Conservation (phyloP, 1,139 yeast genomes). For the Yamadazyma friedrichii region DNA sequence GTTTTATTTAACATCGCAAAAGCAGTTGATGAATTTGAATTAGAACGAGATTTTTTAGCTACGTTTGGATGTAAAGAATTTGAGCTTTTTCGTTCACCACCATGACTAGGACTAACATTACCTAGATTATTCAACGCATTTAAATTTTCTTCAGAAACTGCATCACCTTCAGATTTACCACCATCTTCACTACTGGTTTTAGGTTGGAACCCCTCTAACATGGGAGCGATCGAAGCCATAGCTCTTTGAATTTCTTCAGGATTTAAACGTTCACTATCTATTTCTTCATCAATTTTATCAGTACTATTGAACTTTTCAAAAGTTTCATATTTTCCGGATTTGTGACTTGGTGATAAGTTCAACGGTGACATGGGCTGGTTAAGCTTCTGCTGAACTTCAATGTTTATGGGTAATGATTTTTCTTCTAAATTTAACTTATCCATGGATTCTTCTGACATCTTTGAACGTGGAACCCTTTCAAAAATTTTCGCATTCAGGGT, state of each 20-base stretch:
- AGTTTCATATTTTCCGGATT: conserved; percentile 2
- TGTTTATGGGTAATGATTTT: conserved; percentile 9
- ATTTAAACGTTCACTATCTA: not conserved
- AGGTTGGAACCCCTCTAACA: conserved; percentile 68
- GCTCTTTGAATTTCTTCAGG: conserved; percentile 45
- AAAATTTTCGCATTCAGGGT: not conserved
- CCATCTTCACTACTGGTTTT: conserved; percentile 61
- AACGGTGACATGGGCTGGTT: conserved; percentile 36
- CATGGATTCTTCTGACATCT: conserved; percentile 1
- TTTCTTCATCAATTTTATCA: not conserved
- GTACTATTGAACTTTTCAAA: conserved; percentile 6
- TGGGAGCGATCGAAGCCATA: conserved; percentile 77
- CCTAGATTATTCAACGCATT: not conserved
- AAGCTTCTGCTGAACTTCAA: conserved; percentile 15
- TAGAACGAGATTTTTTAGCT: conserved; percentile 20
- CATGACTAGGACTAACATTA: not conserved
- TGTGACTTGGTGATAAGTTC: conserved; percentile 15
- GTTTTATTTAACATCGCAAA: conserved; percentile 31
- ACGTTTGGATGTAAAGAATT: not conserved
- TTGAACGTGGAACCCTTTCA: not conserved
- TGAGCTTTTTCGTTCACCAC: not conserved
- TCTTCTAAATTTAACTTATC: not conserved
- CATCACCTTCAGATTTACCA: conserved; percentile 7
- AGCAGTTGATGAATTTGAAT: conserved; percentile 20
- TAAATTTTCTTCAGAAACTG: conserved; percentile 2